Evolutionary conservation across 176 grass and related monocot genomes (phyloP).

Genomic region (Hordeum marinum): DNA sequence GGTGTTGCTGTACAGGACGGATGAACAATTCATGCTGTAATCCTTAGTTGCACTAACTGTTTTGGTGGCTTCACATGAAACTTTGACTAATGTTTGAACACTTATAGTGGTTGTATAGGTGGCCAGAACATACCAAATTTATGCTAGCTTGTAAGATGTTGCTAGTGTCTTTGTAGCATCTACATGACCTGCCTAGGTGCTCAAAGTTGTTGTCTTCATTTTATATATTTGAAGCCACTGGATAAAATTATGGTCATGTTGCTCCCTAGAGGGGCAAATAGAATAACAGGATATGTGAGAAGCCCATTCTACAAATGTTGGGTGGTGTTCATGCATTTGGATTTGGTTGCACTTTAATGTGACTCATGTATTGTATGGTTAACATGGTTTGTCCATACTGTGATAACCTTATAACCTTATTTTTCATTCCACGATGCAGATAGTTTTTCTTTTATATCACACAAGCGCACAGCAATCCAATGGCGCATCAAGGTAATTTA

Average conservation of each 20-base stretch:
- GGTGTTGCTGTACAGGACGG: background rate
- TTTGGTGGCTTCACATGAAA: constrained; percentile 12
- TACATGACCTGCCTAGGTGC: background rate
- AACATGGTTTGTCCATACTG: constrained; percentile 5
- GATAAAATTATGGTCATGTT: constrained; percentile 8
- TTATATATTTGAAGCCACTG: background rate
- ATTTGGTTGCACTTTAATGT: constrained; percentile 20
- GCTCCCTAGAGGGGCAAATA: background rate
- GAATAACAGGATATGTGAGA: background rate
- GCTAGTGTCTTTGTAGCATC: background rate
- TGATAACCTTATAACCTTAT: background rate
- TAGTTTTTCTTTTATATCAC: constrained; percentile 40
- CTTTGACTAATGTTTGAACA: constrained; percentile 19
- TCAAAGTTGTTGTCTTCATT: constrained; percentile 8
- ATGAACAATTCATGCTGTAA: background rate
- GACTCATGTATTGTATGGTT: constrained; percentile 5
- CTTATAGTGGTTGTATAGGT: constrained; percentile 2
- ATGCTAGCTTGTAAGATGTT: constrained; percentile 19
- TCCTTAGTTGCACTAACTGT: background rate
- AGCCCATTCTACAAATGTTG: constrained; percentile 12
- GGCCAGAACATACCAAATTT: background rate
- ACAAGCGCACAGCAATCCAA: constrained; percentile 56
- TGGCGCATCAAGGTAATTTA: constrained; percentile 65
- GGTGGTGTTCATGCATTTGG: background rate
- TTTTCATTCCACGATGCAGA: constrained; percentile 31